Percentiles rank a stretch among this genome's conserved stretches.
phyloP scores from a whole-genome alignment of 1,139 yeast species.

The Wickerhamomyces sp. region DNA sequence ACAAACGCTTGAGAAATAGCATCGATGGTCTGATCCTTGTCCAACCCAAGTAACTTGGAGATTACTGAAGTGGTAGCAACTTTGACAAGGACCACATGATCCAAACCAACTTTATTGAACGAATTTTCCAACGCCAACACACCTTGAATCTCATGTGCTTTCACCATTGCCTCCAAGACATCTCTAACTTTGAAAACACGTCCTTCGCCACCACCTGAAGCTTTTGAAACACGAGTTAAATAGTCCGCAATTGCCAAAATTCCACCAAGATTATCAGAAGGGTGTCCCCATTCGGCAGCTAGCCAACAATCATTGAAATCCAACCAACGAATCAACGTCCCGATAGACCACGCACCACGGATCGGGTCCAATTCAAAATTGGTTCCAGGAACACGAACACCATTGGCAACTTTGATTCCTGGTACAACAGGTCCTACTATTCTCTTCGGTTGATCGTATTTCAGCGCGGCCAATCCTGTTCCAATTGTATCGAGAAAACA shows the following conservation, averaged over 20 bases:
- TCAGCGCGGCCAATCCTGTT: slow-evolving; percentile 56
- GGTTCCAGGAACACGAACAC: slow-evolving; percentile 51
- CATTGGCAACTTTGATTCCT: slow-evolving; percentile 49
- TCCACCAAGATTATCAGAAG: slow-evolving; percentile 55
- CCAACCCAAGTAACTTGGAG: slow-evolving; percentile 45
- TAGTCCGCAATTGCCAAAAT: slow-evolving; percentile 54
- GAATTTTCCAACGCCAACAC: slow-evolving; percentile 53
- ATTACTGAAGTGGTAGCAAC: slow-evolving; percentile 60
- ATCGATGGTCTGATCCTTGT: slow-evolving; percentile 45
- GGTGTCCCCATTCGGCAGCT: slow-evolving; percentile 66
- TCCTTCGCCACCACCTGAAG: slow-evolving; percentile 34
- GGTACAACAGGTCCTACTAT: slow-evolving; percentile 52
- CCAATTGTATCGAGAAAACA: slow-evolving; percentile 54
- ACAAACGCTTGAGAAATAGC: slow-evolving; percentile 56
- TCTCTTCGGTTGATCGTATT: slow-evolving; percentile 43
- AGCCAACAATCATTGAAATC: slow-evolving; percentile 61
- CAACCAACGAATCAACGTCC: slow-evolving; percentile 53
- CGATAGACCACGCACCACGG: slow-evolving; percentile 52
- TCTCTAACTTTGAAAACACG: slow-evolving; percentile 41
- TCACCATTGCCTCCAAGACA: slow-evolving; percentile 49
- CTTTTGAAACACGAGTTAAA: slow-evolving; percentile 42
- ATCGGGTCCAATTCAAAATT: slow-evolving; percentile 46
- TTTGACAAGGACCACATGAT: slow-evolving; percentile 53
- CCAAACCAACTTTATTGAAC: slow-evolving; percentile 54
- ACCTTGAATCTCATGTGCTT: slow-evolving; percentile 61